Percentiles rank a stretch among this genome's conserved stretches.
These are phyloP conservation scores for Ophiosphaerella korrae DNA, from an alignment of 2,329 filamentous ascomycete genomes.

Conservation along the genomic window DNA sequence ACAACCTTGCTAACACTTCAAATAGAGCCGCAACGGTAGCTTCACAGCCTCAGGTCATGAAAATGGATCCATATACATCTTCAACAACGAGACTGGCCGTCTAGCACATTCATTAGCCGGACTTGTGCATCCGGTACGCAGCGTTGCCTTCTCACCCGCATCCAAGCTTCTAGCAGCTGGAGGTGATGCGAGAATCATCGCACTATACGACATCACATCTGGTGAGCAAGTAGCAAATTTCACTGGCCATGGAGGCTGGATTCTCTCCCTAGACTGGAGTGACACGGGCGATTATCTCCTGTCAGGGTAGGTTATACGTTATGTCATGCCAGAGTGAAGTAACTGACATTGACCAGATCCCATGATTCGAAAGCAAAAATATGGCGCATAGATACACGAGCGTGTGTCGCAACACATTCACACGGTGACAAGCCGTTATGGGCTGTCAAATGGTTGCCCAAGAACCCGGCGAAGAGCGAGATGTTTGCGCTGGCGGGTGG, in stretches of 20 bases:
- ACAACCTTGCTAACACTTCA: conserved; percentile 3
- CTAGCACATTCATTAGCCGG: conserved; percentile 86
- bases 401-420: conserved; percentile 90
- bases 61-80: conserved; percentile 89
- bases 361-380: conserved; percentile 96
- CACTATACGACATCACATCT: conserved; percentile 87
- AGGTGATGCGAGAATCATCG: conserved; percentile 86
- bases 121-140: conserved; percentile 82
- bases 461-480: conserved; percentile 41
- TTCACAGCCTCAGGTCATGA: conserved; percentile 92
- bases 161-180: conserved; percentile 85
- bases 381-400: conserved; percentile 84
- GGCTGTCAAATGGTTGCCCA: conserved; percentile 48
- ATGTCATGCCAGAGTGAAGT: neutral
- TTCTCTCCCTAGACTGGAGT: conserved; percentile 91
- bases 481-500: conserved; percentile 50
- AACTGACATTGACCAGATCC: conserved; percentile 52
- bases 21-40: conserved; percentile 71
- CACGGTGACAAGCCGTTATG: conserved; percentile 67
- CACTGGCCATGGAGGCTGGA: conserved; percentile 80
- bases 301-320: conserved; percentile 63
- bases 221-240: conserved; percentile 92
- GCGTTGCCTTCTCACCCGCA: conserved; percentile 85
- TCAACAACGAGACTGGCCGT: conserved; percentile 87
- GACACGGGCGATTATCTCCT: conserved; percentile 89